Evolutionary conservation across 495 filamentous ascomycete genomes (phyloP).

Genomic region (Margaritispora aquatica): DNA sequence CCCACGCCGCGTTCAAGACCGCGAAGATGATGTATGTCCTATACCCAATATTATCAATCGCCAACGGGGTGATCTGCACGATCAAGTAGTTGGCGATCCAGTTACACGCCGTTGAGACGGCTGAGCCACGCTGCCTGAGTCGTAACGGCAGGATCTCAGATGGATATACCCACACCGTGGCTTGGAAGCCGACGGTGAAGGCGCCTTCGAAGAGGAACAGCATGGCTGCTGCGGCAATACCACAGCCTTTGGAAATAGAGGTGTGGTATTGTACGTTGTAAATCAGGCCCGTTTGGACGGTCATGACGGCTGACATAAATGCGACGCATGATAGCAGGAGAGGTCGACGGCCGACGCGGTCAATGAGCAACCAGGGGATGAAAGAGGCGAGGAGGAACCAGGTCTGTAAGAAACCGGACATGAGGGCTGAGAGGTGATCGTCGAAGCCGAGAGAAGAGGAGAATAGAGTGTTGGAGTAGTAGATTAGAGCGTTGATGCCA

Average conservation of each 20-base stretch:
- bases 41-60: conserved; percentile 59
- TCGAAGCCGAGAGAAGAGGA: conserved; percentile 46
- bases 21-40: conserved; percentile 77
- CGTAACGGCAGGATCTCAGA: conserved; percentile 68
- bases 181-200: conserved; percentile 74
- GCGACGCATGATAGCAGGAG: conserved; percentile 61
- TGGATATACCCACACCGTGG: conserved; percentile 30
- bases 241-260: conserved; percentile 26
- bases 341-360: conserved; percentile 21
- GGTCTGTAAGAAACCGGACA: conserved; percentile 65
- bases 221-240: conserved; percentile 48
- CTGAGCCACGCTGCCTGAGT: conserved; percentile 66
- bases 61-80: conserved; percentile 67
- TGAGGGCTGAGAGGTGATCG: conserved; percentile 49
- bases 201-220: conserved; percentile 72
- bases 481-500: conserved; percentile 71
- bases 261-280: conserved; percentile 26
- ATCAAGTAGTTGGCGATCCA: conserved; percentile 59
- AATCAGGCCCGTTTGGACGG: conserved; percentile 51
- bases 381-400: conserved; percentile 71
- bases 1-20: conserved; percentile 64
- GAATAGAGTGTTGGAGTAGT: conserved; percentile 61
- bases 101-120: conserved; percentile 56
- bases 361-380: conserved; percentile 60
- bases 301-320: conserved; percentile 66